Evolutionary conservation across 2,329 filamentous ascomycete species (phyloP).

Genomic region (Pseudocercospora vitis): DNA sequence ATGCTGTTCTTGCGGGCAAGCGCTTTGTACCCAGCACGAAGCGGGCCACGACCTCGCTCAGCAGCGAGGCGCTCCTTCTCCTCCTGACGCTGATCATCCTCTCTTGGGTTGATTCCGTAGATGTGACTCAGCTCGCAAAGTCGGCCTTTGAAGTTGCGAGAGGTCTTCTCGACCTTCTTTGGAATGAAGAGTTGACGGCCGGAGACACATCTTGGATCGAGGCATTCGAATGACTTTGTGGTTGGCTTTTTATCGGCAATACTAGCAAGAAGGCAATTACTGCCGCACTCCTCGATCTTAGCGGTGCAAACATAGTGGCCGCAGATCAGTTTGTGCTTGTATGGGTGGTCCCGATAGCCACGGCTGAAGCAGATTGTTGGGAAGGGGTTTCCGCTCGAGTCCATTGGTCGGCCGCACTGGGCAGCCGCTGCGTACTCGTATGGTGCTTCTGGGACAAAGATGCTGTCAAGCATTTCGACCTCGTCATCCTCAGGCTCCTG

Average conservation of each 20-base stretch:
- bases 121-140: slow-evolving; percentile 13
- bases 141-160: no score
- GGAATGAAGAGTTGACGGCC: not conserved
- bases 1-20: slow-evolving; percentile 9
- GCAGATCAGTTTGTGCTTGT: slow-evolving; percentile 14
- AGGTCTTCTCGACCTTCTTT: not conserved
- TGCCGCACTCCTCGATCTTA: slow-evolving; percentile 12
- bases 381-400: slow-evolving; percentile 9
- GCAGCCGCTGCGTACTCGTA: not conserved
- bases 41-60: not conserved
- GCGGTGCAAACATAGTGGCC: slow-evolving; percentile 10
- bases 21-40: not conserved
- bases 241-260: slow-evolving; percentile 8
- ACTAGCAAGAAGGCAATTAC: not conserved
- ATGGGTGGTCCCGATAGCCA: slow-evolving; percentile 7
- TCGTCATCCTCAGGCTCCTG: no score
- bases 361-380: slow-evolving; percentile 11
- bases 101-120: not conserved
- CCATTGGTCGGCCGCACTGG: not conserved
- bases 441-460: not conserved
- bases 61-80: slow-evolving; percentile 4
- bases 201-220: not conserved
- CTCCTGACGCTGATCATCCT: not conserved
- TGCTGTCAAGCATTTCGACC: not conserved
- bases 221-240: slow-evolving; percentile 10